Percentiles rank a stretch among this genome's conserved stretches.
phyloP scores from a whole-genome alignment of 306 rosid species.

The Prunus padus region DNA sequence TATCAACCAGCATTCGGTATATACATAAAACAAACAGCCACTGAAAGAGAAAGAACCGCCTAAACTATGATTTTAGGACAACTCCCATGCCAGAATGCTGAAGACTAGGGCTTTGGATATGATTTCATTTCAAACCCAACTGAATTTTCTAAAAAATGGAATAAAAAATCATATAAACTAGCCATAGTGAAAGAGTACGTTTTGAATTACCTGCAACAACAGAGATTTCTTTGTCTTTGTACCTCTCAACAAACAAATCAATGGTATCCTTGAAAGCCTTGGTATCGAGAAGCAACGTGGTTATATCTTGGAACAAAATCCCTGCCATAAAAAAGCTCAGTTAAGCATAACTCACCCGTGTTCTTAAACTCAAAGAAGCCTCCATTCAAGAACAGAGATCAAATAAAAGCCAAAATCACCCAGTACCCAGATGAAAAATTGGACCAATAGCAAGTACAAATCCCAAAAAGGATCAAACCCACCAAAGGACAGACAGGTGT shows the following conservation, averaged over 20 bases:
- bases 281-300: constrained; percentile 86
- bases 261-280: constrained; percentile 90
- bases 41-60: constrained; percentile 8
- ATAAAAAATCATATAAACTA: neutral
- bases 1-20: constrained; percentile 12
- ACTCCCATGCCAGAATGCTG: neutral
- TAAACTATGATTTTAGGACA: too few relatives aligned
- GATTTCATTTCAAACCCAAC: neutral
- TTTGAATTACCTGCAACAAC: constrained; percentile 81
- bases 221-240: constrained; percentile 69
- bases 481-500: neutral
- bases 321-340: constrained; percentile 43
- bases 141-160: neutral
- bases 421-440: constrained; percentile 14
- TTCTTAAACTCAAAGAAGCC: neutral
- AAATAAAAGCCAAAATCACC: neutral
- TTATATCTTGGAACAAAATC: constrained; percentile 92
- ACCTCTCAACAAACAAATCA: constrained; percentile 94
- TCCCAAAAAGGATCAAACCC: constrained; percentile 5
- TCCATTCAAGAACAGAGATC: neutral
- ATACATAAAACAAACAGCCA: constrained; percentile 3
- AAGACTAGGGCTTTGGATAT: neutral
- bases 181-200: neutral
- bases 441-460: neutral
- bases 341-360: neutral